Base-by-base conservation (phyloP, 2,329 filamentous ascomycete genomes). In the Cadophora sp. region DNA sequence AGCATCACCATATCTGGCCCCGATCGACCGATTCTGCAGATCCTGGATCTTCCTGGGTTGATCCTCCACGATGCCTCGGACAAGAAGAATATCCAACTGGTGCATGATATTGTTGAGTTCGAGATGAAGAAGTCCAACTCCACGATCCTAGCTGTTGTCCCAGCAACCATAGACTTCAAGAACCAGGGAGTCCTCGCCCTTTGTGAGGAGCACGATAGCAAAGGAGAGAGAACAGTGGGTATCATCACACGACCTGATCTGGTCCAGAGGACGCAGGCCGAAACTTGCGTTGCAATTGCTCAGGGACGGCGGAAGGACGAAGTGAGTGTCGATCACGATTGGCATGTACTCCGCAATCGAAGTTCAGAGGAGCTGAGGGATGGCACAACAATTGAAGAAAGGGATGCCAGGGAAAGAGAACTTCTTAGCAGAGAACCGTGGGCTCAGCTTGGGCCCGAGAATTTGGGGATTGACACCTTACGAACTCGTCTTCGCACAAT, bases 141-240 rank as follows among this genome's bases (percentile, higher is more conserved):
- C 27, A 84, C 84, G 43, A 83, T 84, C 29, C 76, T 84, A 2
- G 80, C 81, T 0, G 80, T 84, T 0, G 77, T 85, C 0, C 78
- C 78, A 0, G 81, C 81, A 2, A 76, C 74, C 6, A 80, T 79
- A 29, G 81, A 83, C 34, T 73, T 76, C 14, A 76, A 77, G 4
- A 80, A 79, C 24, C 81, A 83, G 68, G 68, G 68, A 1, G 77
- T 83, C 11, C 73, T 81, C 83, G 63, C 83, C 81, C 5, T 83
- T 83, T 58, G 80, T 81, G 7, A 82, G 84, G 66, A 75, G 16
- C 60, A 76, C 22, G 77, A 79, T 66, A 71, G 68, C 19, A 24
- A 55, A 46, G 34, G 58, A 19, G 58, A 46, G n/a, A 34, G 58
- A 29, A 61, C 37, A 3, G n/a, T 61, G 3, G 58, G 31, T 5